Evolutionary conservation across 208 protist genomes (phyloP).

Genomic region (Entamoeba histolytica): DNA sequence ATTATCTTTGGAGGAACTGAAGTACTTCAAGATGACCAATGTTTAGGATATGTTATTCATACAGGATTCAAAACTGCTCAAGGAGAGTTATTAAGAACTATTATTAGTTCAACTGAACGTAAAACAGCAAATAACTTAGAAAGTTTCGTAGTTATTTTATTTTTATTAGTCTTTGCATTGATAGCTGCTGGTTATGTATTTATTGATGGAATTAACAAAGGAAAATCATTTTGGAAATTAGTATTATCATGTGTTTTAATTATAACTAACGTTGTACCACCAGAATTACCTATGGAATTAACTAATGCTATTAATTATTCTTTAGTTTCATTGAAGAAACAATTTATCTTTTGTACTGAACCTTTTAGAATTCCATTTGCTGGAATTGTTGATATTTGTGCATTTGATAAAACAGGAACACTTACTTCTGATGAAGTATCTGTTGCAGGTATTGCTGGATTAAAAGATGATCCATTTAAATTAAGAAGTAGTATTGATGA

Average conservation of each 20-base stretch:
- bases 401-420: constrained; percentile 99
- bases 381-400: constrained; percentile 61
- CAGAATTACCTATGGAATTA: constrained; percentile 65
- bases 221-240: constrained; percentile 30
- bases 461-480: not conserved
- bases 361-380: constrained; percentile 96
- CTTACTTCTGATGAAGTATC: constrained; percentile 48
- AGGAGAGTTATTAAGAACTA: constrained; percentile 67
- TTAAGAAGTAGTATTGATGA: not conserved
- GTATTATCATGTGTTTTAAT: constrained; percentile 87
- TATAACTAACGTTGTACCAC: constrained; percentile 86
- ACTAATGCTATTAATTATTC: constrained; percentile 88
- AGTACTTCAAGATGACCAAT: constrained; percentile 35
- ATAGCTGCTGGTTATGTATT: constrained; percentile 29
- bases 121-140: constrained; percentile 10
- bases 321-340: constrained; percentile 40
- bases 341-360: constrained; percentile 71
- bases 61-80: constrained; percentile 94
- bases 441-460: not conserved
- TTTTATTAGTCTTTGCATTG: constrained; percentile 17
- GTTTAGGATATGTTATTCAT: constrained; percentile 74
- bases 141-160: constrained; percentile 6
- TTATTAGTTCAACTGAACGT: not conserved
- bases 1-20: constrained; percentile 33
- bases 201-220: constrained; percentile 1